Evolutionary conservation across 371 early-diverging fungal species (phyloP).

Genomic region (Actinomucor elegans): DNA sequence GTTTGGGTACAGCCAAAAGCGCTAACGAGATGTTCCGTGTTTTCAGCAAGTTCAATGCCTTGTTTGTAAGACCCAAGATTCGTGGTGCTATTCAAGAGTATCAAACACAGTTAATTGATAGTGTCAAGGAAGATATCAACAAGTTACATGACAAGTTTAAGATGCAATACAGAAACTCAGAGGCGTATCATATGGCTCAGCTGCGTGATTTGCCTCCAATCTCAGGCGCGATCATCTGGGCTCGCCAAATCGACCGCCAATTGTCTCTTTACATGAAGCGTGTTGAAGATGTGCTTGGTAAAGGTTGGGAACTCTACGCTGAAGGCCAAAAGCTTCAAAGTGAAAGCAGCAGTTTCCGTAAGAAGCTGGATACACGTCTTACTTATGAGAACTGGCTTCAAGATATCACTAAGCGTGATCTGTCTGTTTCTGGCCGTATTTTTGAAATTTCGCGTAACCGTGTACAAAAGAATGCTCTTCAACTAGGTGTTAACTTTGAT

Average conservation of each 20-base stretch:
- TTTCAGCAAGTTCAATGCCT: constrained; percentile 97
- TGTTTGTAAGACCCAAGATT: constrained; percentile 98
- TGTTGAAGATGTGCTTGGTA: constrained; percentile 96
- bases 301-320: constrained; percentile 96
- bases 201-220: constrained; percentile 93
- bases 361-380: constrained; percentile 86
- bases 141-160: constrained; percentile 96
- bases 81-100: constrained; percentile 99
- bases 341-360: constrained; percentile 91
- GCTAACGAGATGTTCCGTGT: constrained; percentile 99
- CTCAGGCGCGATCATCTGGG: constrained; percentile 96
- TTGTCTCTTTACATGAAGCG: constrained; percentile 94
- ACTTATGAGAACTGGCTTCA: constrained; percentile 93
- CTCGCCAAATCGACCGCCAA: constrained; percentile 97
- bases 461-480: constrained; percentile 74
- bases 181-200: constrained; percentile 87
- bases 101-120: constrained; percentile 95
- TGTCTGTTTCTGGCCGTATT: constrained; percentile 88
- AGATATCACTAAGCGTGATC: constrained; percentile 84
- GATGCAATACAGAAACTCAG: constrained; percentile 86
- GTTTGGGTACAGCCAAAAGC: constrained; percentile 92
- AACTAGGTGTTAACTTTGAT: constrained; percentile 93
- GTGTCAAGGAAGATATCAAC: constrained; percentile 96
- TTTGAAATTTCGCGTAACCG: constrained; percentile 89
- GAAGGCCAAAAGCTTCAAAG: constrained; percentile 93